Conservation (phyloP, 139 green algal genomes). For the Chlorella sp. region DNA sequence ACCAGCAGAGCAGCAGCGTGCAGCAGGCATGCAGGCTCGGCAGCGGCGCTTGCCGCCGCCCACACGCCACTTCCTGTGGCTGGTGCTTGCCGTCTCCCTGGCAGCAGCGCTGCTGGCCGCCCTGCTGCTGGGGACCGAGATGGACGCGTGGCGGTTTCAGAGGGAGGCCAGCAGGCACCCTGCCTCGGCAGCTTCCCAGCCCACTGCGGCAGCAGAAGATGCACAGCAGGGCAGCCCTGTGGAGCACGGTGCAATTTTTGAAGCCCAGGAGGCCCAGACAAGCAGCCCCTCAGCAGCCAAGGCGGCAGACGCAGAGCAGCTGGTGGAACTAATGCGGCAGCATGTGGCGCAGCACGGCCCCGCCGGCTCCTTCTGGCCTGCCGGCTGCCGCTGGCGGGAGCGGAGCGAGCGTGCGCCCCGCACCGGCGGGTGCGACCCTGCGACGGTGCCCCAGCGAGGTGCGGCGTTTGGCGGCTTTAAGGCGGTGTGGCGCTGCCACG, state of each 20-base stretch:
- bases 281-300: background rate
- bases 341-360: constrained; percentile 11
- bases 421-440: background rate
- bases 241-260: background rate
- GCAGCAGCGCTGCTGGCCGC: background rate
- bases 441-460: background rate
- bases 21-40: no score
- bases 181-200: no score
- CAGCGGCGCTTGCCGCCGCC: no score
- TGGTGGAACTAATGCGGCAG: background rate
- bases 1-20: no score
- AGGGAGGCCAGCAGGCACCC: background rate
- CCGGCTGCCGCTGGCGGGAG: constrained; percentile 15
- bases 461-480: background rate
- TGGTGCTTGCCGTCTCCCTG: background rate
- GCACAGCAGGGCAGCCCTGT: no score
- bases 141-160: background rate
- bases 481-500: constrained; percentile 16
- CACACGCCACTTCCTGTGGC: no score
- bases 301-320: background rate
- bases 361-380: background rate
- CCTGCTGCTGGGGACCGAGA: background rate
- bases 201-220: background rate
- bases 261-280: background rate
- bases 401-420: background rate